Base-by-base conservation (phyloP, 2,329 filamentous ascomycete genomes). In the Ophiostoma montium region DNA sequence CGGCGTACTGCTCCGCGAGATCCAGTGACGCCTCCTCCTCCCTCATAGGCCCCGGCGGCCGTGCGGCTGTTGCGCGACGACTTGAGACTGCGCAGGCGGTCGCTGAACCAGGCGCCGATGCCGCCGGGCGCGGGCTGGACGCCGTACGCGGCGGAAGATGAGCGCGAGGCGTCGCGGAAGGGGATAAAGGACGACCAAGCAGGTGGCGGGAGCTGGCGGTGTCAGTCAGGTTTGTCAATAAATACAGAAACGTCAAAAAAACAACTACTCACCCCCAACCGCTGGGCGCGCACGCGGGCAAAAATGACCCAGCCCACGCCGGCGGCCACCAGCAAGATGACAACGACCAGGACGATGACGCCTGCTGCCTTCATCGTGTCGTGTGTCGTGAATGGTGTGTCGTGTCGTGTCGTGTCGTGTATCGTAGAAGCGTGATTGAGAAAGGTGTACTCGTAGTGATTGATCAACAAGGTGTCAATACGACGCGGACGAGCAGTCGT, bases 31-130 rank as follows among this genome's bases (percentile, higher is more conserved):
- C 7, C 36, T 23, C 66, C 60, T 5, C 74, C 67, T 57, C 71
- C 70, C 56, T 88, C 84, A 68, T 87, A 88, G 43, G 82, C 81
- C 55, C 84, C 85, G 2, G 74, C 70, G 0, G 83, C 82, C 35
- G 76, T 78, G 48, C 80, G 76, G 55, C 71, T 76, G 62, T 79
- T 78, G 58, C 78, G 49, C 35, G 32, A 70, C 63, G 90, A 68
- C 33, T 71, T 69, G 59, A 70, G 69, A 54, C 84, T 61, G 56
- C 80, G 23, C 23, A 27, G 23, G 5, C 23, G 78, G 61, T 82
- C 76, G 59, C 76, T 78, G 64, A 92, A 61, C 84, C 85, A 92
- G 61, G 82, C 83, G 52, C 76, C 63, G 52, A 88, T 65, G 57
- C 85, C 83, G 56, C 77, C 72, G 8, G 76, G 60, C 54, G 79